These are phyloP conservation scores for Phytomonas sp. DNA, from an alignment of 208 protist species.

Conservation along the genomic window DNA sequence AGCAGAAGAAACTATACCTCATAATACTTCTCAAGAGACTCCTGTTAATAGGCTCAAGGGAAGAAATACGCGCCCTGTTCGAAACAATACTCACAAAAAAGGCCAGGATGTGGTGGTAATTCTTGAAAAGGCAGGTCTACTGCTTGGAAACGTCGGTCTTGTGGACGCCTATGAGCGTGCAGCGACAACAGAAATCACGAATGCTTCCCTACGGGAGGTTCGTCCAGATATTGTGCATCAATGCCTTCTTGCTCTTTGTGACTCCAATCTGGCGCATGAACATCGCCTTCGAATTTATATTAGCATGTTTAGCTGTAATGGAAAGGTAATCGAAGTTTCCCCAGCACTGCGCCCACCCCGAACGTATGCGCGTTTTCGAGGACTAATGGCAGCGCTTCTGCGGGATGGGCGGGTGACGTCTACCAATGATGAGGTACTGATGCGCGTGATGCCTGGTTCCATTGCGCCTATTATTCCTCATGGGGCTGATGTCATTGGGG, in stretches of 20 bases:
- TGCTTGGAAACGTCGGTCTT: constrained; percentile 61
- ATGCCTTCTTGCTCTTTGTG: constrained; percentile 88
- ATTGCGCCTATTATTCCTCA: constrained; percentile 79
- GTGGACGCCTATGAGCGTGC: constrained; percentile 82
- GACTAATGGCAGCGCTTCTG: constrained; percentile 73
- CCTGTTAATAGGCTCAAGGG: not conserved
- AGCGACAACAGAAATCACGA: constrained; percentile 68
- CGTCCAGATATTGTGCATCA: constrained; percentile 89
- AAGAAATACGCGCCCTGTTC: not conserved
- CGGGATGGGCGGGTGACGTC: constrained; percentile 66
- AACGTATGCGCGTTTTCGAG: constrained; percentile 80
- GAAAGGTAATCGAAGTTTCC: constrained; percentile 80
- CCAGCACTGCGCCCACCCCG: constrained; percentile 80
- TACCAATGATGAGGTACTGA: constrained; percentile 55
- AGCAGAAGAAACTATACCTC: constrained; percentile 34
- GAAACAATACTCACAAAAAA: not conserved
- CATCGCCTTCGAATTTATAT: constrained; percentile 80
- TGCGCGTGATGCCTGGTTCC: constrained; percentile 69
- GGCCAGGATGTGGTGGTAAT: constrained; percentile 72
- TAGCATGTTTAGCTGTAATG: constrained; percentile 49
- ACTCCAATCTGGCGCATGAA: constrained; percentile 69
- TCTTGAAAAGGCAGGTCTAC: constrained; percentile 74
- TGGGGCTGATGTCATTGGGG: constrained; percentile 59
- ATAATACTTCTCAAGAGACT: not conserved
- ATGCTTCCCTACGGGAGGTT: constrained; percentile 62